phyloP scores from a whole-genome alignment of 169 alveolate genomes.

The Babesia gibsoni region DNA sequence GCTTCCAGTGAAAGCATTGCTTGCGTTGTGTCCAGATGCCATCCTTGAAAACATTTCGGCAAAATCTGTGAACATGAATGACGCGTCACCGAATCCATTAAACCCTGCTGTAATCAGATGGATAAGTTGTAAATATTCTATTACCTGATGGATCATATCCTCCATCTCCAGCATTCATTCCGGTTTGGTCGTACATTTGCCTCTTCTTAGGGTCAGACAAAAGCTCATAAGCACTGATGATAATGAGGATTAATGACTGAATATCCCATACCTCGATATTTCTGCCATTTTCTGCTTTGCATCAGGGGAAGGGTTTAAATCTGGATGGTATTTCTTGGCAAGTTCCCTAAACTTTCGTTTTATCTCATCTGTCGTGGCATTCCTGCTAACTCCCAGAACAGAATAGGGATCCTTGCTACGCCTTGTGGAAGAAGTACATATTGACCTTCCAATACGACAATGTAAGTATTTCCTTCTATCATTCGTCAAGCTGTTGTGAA shows the following conservation, averaged over 20 bases:
- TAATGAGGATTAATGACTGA: background rate
- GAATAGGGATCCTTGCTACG: slow-evolving; percentile 74
- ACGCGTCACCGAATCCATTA: slow-evolving; percentile 77
- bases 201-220: slow-evolving; percentile 88
- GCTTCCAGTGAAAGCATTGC: slow-evolving; percentile 51
- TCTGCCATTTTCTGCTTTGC: slow-evolving; percentile 92
- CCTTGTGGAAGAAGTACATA: slow-evolving; percentile 46
- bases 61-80: slow-evolving; percentile 82
- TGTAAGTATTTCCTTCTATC: too few species aligned
- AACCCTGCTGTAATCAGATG: slow-evolving; percentile 53
- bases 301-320: slow-evolving; percentile 89
- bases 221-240: slow-evolving; percentile 90
- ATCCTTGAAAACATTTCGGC: slow-evolving; percentile 81
- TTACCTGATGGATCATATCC: slow-evolving; percentile 56
- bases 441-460: too few species aligned
- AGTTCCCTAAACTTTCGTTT: slow-evolving; percentile 86
- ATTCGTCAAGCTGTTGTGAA: too few species aligned
- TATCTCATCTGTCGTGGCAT: slow-evolving; percentile 86
- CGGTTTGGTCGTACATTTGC: slow-evolving; percentile 85
- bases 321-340: slow-evolving; percentile 92
- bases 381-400: slow-evolving; percentile 85
- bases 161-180: slow-evolving; percentile 83
- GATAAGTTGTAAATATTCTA: background rate
- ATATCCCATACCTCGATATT: slow-evolving; percentile 81
- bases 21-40: slow-evolving; percentile 71